These are phyloP conservation scores for Nakazawaea peltata DNA, from an alignment of 805 yeast species.

Conservation along the genomic window DNA sequence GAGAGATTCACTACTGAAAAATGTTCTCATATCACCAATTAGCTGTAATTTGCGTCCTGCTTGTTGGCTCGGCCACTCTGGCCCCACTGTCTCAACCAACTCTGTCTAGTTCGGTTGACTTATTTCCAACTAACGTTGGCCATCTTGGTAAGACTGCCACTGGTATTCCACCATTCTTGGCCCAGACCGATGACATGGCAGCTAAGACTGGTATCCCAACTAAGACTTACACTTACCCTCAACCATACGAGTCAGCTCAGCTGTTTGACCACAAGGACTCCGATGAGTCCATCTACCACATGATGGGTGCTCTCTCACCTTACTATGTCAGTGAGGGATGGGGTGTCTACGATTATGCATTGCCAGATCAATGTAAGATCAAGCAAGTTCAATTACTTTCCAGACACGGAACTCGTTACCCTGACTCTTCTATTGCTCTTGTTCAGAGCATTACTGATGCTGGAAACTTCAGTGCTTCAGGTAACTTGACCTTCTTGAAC, in stretches of 20 bases:
- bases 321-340: constrained; percentile 14
- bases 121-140: constrained; percentile 7
- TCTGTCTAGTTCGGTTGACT: no score
- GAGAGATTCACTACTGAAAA: no score
- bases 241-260: constrained; percentile 14
- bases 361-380: constrained; percentile 14
- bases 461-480: constrained; percentile 5
- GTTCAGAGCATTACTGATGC: constrained; percentile 1
- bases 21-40: no score
- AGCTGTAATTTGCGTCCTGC: no score
- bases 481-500: constrained; percentile 8
- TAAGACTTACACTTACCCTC: constrained; percentile 10
- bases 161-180: constrained; percentile 8
- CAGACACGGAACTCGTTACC: constrained; percentile 8
- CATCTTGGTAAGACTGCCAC: constrained; percentile 4
- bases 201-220: constrained; percentile 8
- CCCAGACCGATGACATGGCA: constrained; percentile 9
- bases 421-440: neutral
- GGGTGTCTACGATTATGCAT: constrained; percentile 14
- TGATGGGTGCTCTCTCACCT: constrained; percentile 14
- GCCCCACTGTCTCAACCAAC: no score
- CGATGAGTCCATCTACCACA: constrained; percentile 13
- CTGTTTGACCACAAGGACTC: constrained; percentile 11
- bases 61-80: no score
- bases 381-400: constrained; percentile 2